Base-by-base conservation (phyloP, 2,329 filamentous ascomycete genomes). In the Trichoderma sp. region DNA sequence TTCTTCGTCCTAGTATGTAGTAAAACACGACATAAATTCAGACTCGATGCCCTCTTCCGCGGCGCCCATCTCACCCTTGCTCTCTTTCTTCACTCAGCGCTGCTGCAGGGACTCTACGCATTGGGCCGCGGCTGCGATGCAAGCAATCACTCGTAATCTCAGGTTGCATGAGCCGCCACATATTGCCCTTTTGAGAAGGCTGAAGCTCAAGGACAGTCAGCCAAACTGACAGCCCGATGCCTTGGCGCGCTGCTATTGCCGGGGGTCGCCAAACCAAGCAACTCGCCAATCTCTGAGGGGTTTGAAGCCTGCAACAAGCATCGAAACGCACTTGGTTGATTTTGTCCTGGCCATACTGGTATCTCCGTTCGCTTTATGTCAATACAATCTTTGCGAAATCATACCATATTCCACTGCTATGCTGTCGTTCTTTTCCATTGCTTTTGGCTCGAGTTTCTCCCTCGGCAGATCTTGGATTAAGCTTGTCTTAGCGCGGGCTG, bases 401-500 rank as follows among this genome's bases (percentile, higher is more conserved):
- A 7, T 2, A 3, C 28, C 5, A 48, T 1, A 7, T 26, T 39
- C 30, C 2, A 17, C 14, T 24, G n/a, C 5, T 12, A 39, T 24
- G 15, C 28, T 48, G 44, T 41, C n/a, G 7, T 7, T 9, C 26
- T 17, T 15, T 43, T 39, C 19, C 15, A 10, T 19, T 45, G 30
- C 39, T 45, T 26, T 19, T 52, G 15, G 21, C 30, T 21, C 41
- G 10, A 21, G 10, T 24, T 41, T 17, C 10, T 47, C 44, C 26
- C 45, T 50, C 17, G 34, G 24, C 5, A n/a, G 50, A 63, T 63
- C 59, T 39, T 63, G 19, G 26, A 55, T 63, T 55, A 63, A 63
- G 47, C 59, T 55, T 51, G 59, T 17, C 50, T 63, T 63, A 47
- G 59, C 59, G 59, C 59, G 59, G 55, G 54, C 45, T 47, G 54